A percentile compares a stretch with the other conserved stretches of the same genome.
Evolutionary conservation across 192 early-diverging fungal genomes (phyloP).

Genomic region (Coemansia sp.): DNA sequence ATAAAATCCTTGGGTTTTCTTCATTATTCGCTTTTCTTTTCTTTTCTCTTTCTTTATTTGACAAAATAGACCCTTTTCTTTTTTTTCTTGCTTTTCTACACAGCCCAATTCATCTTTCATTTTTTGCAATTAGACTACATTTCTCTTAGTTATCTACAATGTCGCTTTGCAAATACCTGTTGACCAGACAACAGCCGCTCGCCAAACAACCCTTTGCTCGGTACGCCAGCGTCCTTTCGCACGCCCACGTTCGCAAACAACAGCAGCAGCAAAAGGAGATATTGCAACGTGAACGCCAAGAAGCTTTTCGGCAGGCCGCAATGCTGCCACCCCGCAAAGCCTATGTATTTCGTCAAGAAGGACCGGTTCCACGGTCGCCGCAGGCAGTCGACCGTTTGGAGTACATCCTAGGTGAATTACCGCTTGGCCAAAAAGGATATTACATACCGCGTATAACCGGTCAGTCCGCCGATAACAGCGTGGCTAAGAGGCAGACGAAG

Average conservation of each 20-base stretch:
- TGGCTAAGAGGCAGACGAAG: background rate
- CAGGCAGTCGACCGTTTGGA: slow-evolving; percentile 20
- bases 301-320: background rate
- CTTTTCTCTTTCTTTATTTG: slow-evolving; percentile 7
- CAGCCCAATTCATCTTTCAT: too few relatives aligned
- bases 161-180: slow-evolving; percentile 1
- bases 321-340: background rate
- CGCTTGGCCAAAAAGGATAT: background rate
- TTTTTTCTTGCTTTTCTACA: background rate
- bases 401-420: slow-evolving; percentile 25
- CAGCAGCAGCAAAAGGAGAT: slow-evolving; percentile 10
- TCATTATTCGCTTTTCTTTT: slow-evolving; percentile 6
- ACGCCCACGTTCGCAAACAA: slow-evolving; percentile 4
- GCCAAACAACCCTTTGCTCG: background rate
- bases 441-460: background rate
- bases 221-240: slow-evolving; percentile 22
- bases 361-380: slow-evolving; percentile 12
- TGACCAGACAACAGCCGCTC: background rate
- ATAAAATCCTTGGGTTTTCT: background rate
- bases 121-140: background rate
- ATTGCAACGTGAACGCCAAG: background rate
- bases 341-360: slow-evolving; percentile 16
- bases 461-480: background rate
- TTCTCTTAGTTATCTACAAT: slow-evolving; percentile 11
- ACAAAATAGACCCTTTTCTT: slow-evolving; percentile 5